These are phyloP conservation scores for Rhizoclosmatium sp. DNA, from an alignment of 192 early-diverging fungal species.

Conservation along the genomic window DNA sequence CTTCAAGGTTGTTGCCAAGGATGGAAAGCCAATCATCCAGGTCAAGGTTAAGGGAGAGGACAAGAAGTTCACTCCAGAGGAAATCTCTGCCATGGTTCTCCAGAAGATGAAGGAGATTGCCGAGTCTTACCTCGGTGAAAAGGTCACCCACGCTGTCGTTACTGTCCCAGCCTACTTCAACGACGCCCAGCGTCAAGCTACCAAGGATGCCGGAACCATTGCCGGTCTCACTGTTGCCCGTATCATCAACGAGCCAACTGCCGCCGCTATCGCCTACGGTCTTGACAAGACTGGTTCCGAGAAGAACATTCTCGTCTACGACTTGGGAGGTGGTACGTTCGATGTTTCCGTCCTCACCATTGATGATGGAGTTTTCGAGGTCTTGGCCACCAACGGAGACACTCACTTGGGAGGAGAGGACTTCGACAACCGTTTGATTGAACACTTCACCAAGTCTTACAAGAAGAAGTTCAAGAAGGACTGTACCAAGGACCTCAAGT, in stretches of 20 bases:
- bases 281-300: slow-evolving; percentile 90
- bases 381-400: slow-evolving; percentile 95
- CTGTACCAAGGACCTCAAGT: slow-evolving; percentile 81
- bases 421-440: slow-evolving; percentile 95
- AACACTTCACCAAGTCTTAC: slow-evolving; percentile 91
- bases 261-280: slow-evolving; percentile 95
- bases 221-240: slow-evolving; percentile 84
- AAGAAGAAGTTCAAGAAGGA: slow-evolving; percentile 92
- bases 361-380: slow-evolving; percentile 96
- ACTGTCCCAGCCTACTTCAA: slow-evolving; percentile 99
- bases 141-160: slow-evolving; percentile 87
- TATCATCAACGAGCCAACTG: slow-evolving; percentile 94
- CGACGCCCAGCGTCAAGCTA: slow-evolving; percentile 95
- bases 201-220: slow-evolving; percentile 89
- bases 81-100: slow-evolving; percentile 98
- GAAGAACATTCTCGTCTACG: slow-evolving; percentile 93
- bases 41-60: slow-evolving; percentile 86
- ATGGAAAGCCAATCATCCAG: slow-evolving; percentile 83
- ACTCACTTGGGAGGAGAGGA: slow-evolving; percentile 98
- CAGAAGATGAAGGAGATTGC: slow-evolving; percentile 92
- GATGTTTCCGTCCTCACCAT: slow-evolving; percentile 97
- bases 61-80: slow-evolving; percentile 91
- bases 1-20: slow-evolving; percentile 86
- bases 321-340: slow-evolving; percentile 96
- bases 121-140: slow-evolving; percentile 67